A percentile compares a stretch with the other conserved stretches of the same genome.
Evolutionary conservation across 2,329 filamentous ascomycete genomes (phyloP).

Genomic region (Fusarium palustre): DNA sequence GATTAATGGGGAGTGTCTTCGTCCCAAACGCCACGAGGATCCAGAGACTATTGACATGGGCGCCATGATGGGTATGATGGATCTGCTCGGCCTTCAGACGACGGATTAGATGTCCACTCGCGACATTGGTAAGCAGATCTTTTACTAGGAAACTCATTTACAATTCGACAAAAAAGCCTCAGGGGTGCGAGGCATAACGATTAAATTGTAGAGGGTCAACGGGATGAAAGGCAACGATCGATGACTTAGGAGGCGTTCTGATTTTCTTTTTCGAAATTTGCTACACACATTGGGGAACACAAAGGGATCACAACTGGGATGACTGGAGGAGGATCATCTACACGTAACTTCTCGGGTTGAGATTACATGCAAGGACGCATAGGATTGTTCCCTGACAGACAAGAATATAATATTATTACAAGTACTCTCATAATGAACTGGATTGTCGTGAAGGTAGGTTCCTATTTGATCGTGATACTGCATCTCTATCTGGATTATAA

Average conservation of each 20-base stretch:
- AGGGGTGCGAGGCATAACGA: not conserved
- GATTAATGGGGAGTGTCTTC: constrained; percentile 61
- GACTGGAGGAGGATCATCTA: not conserved
- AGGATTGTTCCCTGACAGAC: not conserved
- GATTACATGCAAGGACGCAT: not conserved
- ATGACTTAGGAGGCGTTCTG: constrained; percentile 9
- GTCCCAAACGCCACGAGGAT: constrained; percentile 18
- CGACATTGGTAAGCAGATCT: constrained; percentile 45
- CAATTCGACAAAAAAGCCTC: not conserved
- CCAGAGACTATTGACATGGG: constrained; percentile 45
- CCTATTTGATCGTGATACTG: not conserved
- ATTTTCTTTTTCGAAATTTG: constrained; percentile 13
- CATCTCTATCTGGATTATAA: not conserved
- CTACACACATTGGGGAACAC: not conserved
- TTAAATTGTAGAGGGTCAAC: not conserved
- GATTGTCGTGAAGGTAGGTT: not conserved
- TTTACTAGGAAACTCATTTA: constrained; percentile 9
- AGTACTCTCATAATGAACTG: not conserved
- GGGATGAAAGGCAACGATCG: not conserved
- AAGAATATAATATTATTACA: not conserved
- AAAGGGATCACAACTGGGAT: not conserved
- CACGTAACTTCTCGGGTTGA: not conserved
- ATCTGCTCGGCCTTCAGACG: constrained; percentile 37
- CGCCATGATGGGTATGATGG: constrained; percentile 42
- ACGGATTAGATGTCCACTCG: constrained; percentile 48